Base-by-base conservation (phyloP, 768 basidiomycete species). In the Psilocybe sp. region DNA sequence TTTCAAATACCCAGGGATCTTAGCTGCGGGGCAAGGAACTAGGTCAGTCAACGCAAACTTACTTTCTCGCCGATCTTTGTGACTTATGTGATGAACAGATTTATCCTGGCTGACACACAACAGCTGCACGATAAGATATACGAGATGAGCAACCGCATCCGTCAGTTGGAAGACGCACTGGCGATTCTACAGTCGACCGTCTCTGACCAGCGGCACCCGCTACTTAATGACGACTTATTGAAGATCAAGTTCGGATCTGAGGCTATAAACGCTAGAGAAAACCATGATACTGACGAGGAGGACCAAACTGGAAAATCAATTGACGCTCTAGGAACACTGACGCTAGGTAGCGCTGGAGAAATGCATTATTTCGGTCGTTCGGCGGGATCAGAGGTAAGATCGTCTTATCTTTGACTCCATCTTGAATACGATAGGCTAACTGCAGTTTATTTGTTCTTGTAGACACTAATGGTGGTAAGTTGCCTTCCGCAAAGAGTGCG, bases 121-220 rank as follows among this genome's bases (percentile, higher is more conserved):
- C 78, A 84, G 40, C 71, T 88, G 11, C 84, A 87, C 59, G 69
- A 71, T 45, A 84, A 85, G 63, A 85, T 86, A 19, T 64, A 78
- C 6, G 78, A 84, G 44, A 85, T 86, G 83, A 78, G 79, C 61
- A 75, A 80, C 57, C 77, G 85, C 14, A 85, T 87, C 41, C 77
- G 82, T 31, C 82, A 85, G 56, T 73, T 87, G 0, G 85, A 86
- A 63, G 85, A 87, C 50, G 82, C 81, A 0, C 67, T 87, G 9
- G 80, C 83, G 3, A 78, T 82, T 28, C 71, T 84, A 6, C 84
- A 86, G 51, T 69, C 78, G 2, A 74, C 77, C 8, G 69, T 79
- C 4, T 82, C 83, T 1, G 70, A 74, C 42, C 76, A 82, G 37
- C 67, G 79, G 7, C 85, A 87, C 59, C 81, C 85, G 2, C 66